Base-by-base conservation (phyloP, 2,329 filamentous ascomycete genomes). In the Pseudogymnoascus destructans region DNA sequence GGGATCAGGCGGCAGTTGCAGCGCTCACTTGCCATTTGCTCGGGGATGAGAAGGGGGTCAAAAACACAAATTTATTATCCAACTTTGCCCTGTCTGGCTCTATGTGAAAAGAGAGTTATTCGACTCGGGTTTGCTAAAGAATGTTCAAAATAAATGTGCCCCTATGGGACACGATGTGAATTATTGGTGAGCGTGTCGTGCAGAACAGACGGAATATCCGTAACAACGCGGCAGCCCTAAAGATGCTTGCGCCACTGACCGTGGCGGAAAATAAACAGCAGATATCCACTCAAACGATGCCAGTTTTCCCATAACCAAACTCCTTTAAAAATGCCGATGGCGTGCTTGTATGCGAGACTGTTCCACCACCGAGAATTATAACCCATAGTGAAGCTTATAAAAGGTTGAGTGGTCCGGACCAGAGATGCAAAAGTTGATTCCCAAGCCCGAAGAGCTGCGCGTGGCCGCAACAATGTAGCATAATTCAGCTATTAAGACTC, bases 21-120 rank as follows among this genome's bases (percentile, higher is more conserved):
- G 38, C 38, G 38, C 19, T 42, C 38, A 42, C 19, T 42, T 42
- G 38, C 19, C 38, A 49, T 27, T 27, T 49, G 13, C 42, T 49
- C 21, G 23, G 21, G 13, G 42, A 49, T 15, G 38, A 40, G 6
- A 19, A 23, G 11, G 38, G 19, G 5, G 19, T n/a, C 1, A 13
- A 6, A 49, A 49, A 49, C 42, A 49, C 23, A 49, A 49, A 49
- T 27, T 49, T 49, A 49, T 49, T 49, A 49, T 49, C 42, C 42
- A 49, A 49, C 7, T 15, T 27, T 49, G 42, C 42, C 42, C 13
- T 49, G 13, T 49, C 13, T 27, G 42, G 42, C 42, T 49, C 23
- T 49, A 49, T 49, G 42, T 49, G 42, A 49, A 49, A 27, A 42
- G 27, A 27, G n/a, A 49, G 42, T 27, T 23, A 49, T 49, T 49